Conservation (phyloP, 257 asterid genomes). For the Solanum medicagineum region DNA sequence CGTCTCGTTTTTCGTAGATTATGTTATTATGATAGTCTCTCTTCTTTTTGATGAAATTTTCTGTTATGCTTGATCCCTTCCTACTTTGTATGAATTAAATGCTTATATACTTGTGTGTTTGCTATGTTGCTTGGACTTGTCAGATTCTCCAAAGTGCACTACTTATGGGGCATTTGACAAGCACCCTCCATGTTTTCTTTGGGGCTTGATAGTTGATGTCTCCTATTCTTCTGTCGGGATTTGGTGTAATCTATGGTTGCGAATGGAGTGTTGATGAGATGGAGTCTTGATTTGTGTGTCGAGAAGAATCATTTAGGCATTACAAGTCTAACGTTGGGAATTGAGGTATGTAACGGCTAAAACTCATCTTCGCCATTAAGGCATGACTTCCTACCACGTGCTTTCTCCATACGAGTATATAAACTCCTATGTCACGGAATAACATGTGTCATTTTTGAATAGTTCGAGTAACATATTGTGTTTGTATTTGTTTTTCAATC, state of each 20-base stretch:
- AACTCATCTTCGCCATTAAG: not conserved
- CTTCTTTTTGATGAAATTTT: not conserved
- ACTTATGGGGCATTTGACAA: not conserved
- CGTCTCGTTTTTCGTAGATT: not conserved
- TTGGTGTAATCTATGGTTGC: not conserved
- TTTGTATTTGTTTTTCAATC: not conserved
- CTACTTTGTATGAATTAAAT: not conserved
- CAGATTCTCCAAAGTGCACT: not conserved
- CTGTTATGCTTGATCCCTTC: not conserved
- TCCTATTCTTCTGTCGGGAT: not conserved
- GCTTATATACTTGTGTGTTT: not conserved
- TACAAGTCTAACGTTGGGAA: not conserved
- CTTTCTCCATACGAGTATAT: not conserved
- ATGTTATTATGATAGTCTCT: not conserved
- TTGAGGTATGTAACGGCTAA: not conserved
- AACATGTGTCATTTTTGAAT: not conserved
- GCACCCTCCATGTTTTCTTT: no score
- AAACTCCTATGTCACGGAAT: not conserved
- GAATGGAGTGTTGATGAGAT: not conserved
- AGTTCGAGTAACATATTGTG: not conserved
- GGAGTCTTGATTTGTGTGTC: not conserved
- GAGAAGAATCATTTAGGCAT: not conserved
- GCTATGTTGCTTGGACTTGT: not conserved
- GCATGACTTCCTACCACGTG: not conserved
- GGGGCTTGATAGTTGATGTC: not conserved